phyloP scores from a whole-genome alignment of 2,329 filamentous ascomycete genomes.

The Talaromyces sp. region DNA sequence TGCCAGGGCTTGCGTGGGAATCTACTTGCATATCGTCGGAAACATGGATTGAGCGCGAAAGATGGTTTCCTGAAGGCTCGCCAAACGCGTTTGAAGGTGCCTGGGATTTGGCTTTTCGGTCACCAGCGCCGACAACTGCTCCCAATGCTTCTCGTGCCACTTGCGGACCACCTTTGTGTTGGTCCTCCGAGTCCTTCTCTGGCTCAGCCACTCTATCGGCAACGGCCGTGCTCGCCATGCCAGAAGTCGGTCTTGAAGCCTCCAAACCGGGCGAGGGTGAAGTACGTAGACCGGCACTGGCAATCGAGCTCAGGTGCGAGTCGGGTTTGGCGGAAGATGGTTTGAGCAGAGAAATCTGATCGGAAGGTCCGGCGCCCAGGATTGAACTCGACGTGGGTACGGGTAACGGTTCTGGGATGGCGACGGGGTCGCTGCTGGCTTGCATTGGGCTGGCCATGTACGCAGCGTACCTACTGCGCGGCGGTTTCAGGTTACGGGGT shows the following conservation, averaged over 20 bases:
- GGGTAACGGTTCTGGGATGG: conserved; percentile 31
- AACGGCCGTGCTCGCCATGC: conserved; percentile 49
- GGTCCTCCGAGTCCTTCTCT: conserved; percentile 23
- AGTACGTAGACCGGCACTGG: conserved; percentile 37
- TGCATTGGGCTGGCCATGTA: conserved; percentile 41
- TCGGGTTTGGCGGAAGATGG: conserved; percentile 27
- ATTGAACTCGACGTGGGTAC: conserved; percentile 20
- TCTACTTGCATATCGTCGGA: conserved; percentile 42
- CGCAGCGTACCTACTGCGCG: conserved; percentile 25
- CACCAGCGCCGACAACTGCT: conserved; percentile 24
- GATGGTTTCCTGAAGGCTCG: conserved; percentile 42
- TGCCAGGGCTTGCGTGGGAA: conserved; percentile 49
- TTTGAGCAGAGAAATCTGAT: conserved; percentile 30
- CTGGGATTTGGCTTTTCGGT: conserved; percentile 24
- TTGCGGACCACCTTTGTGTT: conserved; percentile 30
- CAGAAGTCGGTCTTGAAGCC: conserved; percentile 27
- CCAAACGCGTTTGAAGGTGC: conserved; percentile 29
- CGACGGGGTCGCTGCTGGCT: conserved; percentile 35
- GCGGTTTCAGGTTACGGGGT: conserved; percentile 22
- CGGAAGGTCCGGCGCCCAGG: conserved; percentile 22
- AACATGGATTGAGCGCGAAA: conserved; percentile 44
- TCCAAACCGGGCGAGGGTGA: conserved; percentile 26
- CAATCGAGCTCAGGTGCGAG: conserved; percentile 35
- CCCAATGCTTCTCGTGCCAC: conserved; percentile 38
- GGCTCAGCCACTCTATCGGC: conserved; percentile 25